These are phyloP conservation scores for Botrytis byssoidea DNA, from an alignment of 2,329 filamentous ascomycete genomes.

Conservation along the genomic window DNA sequence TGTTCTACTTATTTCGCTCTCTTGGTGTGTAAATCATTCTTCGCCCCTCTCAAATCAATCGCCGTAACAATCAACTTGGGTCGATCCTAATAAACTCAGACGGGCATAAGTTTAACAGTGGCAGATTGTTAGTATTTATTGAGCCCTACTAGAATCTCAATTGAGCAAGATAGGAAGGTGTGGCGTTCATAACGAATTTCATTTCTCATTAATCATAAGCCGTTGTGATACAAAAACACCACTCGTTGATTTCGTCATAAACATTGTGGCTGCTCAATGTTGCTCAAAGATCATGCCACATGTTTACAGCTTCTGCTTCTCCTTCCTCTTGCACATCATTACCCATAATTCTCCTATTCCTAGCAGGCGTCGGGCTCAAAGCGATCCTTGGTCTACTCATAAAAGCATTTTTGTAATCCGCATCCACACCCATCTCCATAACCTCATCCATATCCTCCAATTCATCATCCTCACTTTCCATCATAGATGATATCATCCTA, in stretches of 20 bases:
- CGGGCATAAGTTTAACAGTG: neutral
- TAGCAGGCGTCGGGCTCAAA: slow-evolving; percentile 57
- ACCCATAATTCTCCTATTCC: neutral
- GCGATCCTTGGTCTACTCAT: slow-evolving; percentile 79
- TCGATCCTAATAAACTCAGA: neutral
- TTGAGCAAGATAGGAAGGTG: neutral
- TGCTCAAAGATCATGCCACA: slow-evolving; percentile 11
- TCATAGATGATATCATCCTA: slow-evolving; percentile 10
- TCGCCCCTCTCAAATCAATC: neutral
- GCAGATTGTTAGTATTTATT: neutral
- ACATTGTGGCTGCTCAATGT: neutral
- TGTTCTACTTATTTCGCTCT: neutral
- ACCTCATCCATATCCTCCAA: slow-evolving; percentile 18
- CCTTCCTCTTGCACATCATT: neutral
- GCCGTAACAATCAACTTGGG: neutral
- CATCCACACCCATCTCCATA: slow-evolving; percentile 54
- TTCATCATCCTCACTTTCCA: slow-evolving; percentile 3
- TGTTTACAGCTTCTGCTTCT: neutral
- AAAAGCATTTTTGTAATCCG: slow-evolving; percentile 81
- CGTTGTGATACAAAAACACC: neutral
- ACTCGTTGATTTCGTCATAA: neutral
- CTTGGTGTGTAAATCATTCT: neutral
- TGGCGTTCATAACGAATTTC: neutral
- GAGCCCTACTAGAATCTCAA: neutral
- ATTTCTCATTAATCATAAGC: slow-evolving; percentile 1